Evolutionary conservation across 2,329 filamentous ascomycete species (phyloP).

Genomic region (Clarireedia homoeocarpa): DNA sequence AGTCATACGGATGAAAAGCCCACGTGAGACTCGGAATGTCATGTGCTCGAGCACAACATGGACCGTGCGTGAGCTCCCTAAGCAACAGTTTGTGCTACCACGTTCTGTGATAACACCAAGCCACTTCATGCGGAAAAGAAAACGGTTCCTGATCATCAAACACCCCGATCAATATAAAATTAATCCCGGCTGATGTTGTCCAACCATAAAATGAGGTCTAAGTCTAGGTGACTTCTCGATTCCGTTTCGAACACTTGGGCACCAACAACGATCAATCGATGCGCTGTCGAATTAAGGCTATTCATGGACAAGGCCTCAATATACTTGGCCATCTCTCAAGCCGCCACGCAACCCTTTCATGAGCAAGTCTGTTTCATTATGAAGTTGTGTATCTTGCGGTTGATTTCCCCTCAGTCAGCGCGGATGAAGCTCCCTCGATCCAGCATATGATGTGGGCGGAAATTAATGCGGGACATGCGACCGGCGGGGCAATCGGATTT

Average conservation of each 20-base stretch:
- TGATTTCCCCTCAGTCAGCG: neutral
- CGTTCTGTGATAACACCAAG: neutral
- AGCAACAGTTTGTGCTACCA: neutral
- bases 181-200: conserved; percentile 2
- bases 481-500: conserved; percentile 2
- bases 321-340: conserved; percentile 26
- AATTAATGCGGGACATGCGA: conserved; percentile 15
- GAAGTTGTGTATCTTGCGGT: conserved; percentile 11
- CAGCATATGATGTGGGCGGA: neutral
- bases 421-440: neutral
- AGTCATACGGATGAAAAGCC: too few relatives aligned
- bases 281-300: conserved; percentile 25
- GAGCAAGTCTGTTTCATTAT: conserved; percentile 8
- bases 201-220: neutral
- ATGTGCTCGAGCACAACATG: too few relatives aligned
- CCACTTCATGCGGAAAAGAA: conserved; percentile 2
- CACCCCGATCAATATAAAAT: conserved; percentile 3
- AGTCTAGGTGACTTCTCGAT: neutral
- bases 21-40: too few relatives aligned
- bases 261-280: conserved; percentile 22
- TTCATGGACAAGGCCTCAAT: conserved; percentile 11
- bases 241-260: conserved; percentile 18
- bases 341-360: conserved; percentile 22
- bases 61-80: neutral
- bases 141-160: conserved; percentile 8